phyloP scores from a whole-genome alignment of 805 yeast genomes.

The Candida rishiriensis region DNA sequence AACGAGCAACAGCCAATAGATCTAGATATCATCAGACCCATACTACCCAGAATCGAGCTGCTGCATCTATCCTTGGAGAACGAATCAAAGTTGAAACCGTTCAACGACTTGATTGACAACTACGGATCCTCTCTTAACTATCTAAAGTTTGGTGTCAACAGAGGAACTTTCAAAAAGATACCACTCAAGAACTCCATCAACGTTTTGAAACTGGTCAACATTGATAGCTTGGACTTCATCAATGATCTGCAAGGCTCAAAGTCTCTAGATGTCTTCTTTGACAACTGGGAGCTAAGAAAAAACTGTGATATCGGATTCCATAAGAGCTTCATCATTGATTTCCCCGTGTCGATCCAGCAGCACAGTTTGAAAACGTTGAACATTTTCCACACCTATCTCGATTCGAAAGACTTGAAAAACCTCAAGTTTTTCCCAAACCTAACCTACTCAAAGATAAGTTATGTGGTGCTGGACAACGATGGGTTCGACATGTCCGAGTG shows the following conservation, averaged over 20 bases:
- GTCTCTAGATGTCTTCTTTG: slow-evolving; percentile 28
- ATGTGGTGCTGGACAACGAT: slow-evolving; percentile 24
- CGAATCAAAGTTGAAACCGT: slow-evolving; percentile 26
- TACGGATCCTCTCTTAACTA: slow-evolving; percentile 19
- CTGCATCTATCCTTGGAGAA: slow-evolving; percentile 27
- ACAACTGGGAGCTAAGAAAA: slow-evolving; percentile 29
- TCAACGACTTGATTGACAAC: slow-evolving; percentile 24
- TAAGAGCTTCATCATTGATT: slow-evolving; percentile 19
- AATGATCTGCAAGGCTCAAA: slow-evolving; percentile 19
- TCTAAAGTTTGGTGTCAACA: slow-evolving; percentile 28
- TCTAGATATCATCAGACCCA: slow-evolving; percentile 21
- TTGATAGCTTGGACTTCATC: slow-evolving; percentile 26
- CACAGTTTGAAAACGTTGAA: slow-evolving; percentile 21
- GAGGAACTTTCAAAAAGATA: slow-evolving; percentile 24
- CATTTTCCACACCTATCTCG: slow-evolving; percentile 27
- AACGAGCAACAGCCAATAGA: slow-evolving; percentile 30
- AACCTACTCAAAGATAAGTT: slow-evolving; percentile 26
- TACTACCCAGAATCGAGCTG: slow-evolving; percentile 22
- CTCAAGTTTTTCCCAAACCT: slow-evolving; percentile 26
- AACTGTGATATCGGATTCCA: slow-evolving; percentile 24
- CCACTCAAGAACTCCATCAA: slow-evolving; percentile 23
- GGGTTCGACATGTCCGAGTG: slow-evolving; percentile 28
- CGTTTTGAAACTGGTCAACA: slow-evolving; percentile 25
- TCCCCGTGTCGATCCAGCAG: slow-evolving; percentile 14
- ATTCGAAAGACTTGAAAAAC: slow-evolving; percentile 23